Percentiles rank a stretch among this genome's conserved stretches.
Conservation (phyloP, 2,329 filamentous ascomycete genomes). For the Ophiocordyceps camponoti-saundersi region DNA sequence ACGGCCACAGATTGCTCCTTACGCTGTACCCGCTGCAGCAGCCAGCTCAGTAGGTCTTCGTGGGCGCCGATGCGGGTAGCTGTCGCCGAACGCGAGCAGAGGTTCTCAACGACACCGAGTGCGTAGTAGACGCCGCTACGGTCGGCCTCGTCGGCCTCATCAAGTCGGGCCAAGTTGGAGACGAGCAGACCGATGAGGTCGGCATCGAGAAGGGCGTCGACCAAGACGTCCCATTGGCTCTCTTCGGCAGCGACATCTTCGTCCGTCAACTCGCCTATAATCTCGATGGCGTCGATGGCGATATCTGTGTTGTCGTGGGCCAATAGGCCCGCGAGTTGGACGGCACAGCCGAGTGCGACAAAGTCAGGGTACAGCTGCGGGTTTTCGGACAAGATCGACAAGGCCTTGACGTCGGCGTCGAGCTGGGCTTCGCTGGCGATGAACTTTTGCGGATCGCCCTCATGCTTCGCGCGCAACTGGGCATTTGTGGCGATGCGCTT, state of each 20-base stretch:
- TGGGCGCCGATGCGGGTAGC: conserved; percentile 59
- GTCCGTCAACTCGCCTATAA: conserved; percentile 80
- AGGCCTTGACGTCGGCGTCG: conserved; percentile 69
- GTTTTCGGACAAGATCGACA: conserved; percentile 79
- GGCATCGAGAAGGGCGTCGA: conserved; percentile 47
- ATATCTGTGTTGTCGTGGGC: conserved; percentile 97
- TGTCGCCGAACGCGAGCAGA: conserved; percentile 53
- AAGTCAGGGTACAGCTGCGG: conserved; percentile 70
- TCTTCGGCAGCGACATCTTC: conserved; percentile 76
- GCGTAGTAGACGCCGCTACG: conserved; percentile 76
- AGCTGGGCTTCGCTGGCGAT: conserved; percentile 77
- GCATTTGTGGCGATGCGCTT: conserved; percentile 83
- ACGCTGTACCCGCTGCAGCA: conserved; percentile 55
- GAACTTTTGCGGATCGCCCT: conserved; percentile 65
- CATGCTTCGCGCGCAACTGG: conserved; percentile 72
- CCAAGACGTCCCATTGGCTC: conserved; percentile 64
- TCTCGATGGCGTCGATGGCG: conserved; percentile 77
- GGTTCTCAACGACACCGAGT: conserved; percentile 66
- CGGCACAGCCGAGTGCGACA: conserved; percentile 53
- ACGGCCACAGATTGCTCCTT: conserved; percentile 43
- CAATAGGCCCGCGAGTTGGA: conserved; percentile 61
- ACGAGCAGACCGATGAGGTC: conserved; percentile 60
- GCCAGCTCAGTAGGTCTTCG: conserved; percentile 54
- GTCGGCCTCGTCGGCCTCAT: conserved; percentile 59
- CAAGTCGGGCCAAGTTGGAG: conserved; percentile 62